Conservation (phyloP, 331 rosid species). For the Telfairia occidentalis region DNA sequence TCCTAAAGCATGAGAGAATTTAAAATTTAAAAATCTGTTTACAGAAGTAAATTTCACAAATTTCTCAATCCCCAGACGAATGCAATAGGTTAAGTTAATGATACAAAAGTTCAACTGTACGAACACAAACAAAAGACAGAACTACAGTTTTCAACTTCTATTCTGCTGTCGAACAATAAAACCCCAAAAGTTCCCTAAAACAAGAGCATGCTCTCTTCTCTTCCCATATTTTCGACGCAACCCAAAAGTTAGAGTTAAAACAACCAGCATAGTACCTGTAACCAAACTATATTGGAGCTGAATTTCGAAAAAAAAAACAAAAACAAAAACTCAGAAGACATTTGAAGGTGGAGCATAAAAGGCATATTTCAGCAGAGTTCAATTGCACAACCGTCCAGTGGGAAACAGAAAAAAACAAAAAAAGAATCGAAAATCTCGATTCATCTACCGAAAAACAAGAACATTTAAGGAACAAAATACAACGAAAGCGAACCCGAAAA, state of each 20-base stretch:
- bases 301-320: background rate
- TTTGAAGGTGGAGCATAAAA: background rate
- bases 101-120: background rate
- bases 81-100: background rate
- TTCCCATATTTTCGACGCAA: background rate
- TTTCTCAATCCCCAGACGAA: background rate
- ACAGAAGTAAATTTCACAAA: background rate
- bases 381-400: background rate
- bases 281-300: background rate
- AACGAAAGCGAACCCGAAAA: background rate
- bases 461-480: background rate
- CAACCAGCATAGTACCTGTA: background rate
- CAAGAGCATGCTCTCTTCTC: background rate
- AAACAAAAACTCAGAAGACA: background rate
- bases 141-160: background rate
- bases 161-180: background rate
- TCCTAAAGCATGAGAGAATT: constrained; percentile 21
- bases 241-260: background rate
- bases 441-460: background rate
- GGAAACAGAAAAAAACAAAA: background rate
- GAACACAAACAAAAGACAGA: background rate
- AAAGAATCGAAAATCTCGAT: background rate
- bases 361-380: background rate
- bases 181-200: too few relatives aligned
- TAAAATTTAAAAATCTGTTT: background rate